Conservation (phyloP, 306 rosid species). For the Lathyrus aphaca region DNA sequence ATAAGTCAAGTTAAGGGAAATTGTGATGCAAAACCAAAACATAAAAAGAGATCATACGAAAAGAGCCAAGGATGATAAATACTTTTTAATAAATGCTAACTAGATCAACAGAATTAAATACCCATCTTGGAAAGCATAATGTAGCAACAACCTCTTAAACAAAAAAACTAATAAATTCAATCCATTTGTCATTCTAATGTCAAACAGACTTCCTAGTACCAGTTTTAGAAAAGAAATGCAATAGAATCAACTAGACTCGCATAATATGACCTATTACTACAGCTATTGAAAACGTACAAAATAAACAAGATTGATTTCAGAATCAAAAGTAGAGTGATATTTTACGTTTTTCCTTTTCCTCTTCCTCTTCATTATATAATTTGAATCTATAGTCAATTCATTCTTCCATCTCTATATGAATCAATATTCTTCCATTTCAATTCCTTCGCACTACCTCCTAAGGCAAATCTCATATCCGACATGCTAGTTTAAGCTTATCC, state of each 20-base stretch:
- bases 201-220: background rate
- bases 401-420: background rate
- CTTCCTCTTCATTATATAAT: background rate
- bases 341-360: constrained; percentile 12
- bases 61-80: background rate
- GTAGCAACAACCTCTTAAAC: background rate
- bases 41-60: background rate
- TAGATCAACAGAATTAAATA: constrained; percentile 21
- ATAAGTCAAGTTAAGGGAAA: constrained; percentile 26
- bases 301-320: constrained; percentile 20
- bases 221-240: constrained; percentile 5
- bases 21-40: constrained; percentile 8
- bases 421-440: background rate
- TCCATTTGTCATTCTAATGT: constrained; percentile 6
- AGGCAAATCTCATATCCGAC: constrained; percentile 4
- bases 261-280: background rate
- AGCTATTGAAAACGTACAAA: background rate
- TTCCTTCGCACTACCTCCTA: background rate
- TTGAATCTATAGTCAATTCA: constrained; percentile 6
- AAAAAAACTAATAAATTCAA: constrained; percentile 31
- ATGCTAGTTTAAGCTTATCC: constrained; percentile 8
- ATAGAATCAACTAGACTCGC: background rate
- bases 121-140: constrained; percentile 14
- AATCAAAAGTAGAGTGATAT: constrained; percentile 3
- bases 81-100: constrained; percentile 19